phyloP scores from a whole-genome alignment of 1,284 basidiomycete genomes.

The Quambalaria eucalypti region DNA sequence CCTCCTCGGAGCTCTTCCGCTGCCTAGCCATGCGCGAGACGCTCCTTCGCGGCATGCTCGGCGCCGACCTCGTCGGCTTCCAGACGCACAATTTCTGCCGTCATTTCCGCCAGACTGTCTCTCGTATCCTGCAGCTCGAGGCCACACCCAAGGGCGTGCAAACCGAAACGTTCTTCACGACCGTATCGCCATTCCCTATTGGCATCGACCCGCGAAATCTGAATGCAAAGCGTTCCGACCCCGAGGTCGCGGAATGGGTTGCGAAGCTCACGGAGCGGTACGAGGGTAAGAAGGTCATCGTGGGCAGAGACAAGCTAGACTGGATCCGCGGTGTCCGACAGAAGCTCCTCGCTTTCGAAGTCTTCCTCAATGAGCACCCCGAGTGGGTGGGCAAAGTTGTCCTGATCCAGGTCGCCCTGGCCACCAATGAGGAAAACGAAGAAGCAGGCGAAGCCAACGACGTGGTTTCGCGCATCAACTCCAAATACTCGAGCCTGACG shows the following conservation, averaged over 20 bases:
- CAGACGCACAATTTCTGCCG: conserved; percentile 62
- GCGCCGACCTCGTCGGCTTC: conserved; percentile 66
- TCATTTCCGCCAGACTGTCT: conserved; percentile 60
- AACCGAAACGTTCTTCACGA: conserved; percentile 56
- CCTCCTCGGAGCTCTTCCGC: conserved; percentile 75
- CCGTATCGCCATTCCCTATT: conserved; percentile 78
- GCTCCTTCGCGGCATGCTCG: conserved; percentile 65
- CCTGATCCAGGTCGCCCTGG: conserved; percentile 74
- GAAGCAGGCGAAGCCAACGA: conserved; percentile 65
- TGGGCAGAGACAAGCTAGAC: conserved; percentile 78
- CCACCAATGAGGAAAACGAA: conserved; percentile 70
- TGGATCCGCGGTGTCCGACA: conserved; percentile 74
- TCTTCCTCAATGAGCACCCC: conserved; percentile 68
- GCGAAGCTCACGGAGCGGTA: conserved; percentile 66
- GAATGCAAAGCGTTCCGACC: conserved; percentile 62
- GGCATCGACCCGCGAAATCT: conserved; percentile 71
- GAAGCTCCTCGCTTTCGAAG: conserved; percentile 72
- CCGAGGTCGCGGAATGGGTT: conserved; percentile 74
- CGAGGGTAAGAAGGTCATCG: conserved; percentile 71
- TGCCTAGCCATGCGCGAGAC: conserved; percentile 57
- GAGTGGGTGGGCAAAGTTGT: conserved; percentile 71
- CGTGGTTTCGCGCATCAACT: conserved; percentile 70
- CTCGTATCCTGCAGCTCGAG: conserved; percentile 68
- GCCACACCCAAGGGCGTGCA: conserved; percentile 75
- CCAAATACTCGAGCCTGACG: conserved; percentile 68